Evolutionary conservation across 352 stramenopile species (phyloP).

Genomic region (Aphanomyces cochlioides): DNA sequence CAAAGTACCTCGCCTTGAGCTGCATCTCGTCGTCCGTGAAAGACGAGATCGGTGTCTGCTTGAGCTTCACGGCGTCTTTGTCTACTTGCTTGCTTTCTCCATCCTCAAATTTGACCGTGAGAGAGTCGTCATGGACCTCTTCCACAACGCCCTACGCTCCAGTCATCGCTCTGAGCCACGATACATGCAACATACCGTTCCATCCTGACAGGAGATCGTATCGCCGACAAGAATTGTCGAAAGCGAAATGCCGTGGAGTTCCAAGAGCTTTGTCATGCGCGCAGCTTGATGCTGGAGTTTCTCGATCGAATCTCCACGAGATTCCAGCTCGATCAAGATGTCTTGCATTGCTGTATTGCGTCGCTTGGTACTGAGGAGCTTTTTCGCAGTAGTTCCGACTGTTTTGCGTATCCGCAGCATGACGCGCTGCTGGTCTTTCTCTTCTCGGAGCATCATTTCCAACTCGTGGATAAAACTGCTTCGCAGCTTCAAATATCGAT

Average conservation of each 20-base stretch:
- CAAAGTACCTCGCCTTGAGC: slow-evolving; percentile 23
- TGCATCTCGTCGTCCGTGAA: slow-evolving; percentile 4
- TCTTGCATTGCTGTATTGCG: slow-evolving; percentile 70
- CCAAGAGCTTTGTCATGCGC: slow-evolving; percentile 2
- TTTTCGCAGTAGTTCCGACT: slow-evolving; percentile 50
- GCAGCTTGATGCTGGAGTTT: neutral
- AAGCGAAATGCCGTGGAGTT: neutral
- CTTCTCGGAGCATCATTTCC: slow-evolving; percentile 59
- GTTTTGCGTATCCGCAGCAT: slow-evolving; percentile 37
- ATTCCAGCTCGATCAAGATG: slow-evolving; percentile 76
- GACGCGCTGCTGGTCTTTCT: slow-evolving; percentile 67
- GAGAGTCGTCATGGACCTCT: neutral
- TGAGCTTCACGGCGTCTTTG: neutral
- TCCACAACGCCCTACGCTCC: slow-evolving; percentile 18
- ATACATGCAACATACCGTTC: neutral
- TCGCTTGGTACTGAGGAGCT: slow-evolving; percentile 60
- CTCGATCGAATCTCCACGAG: slow-evolving; percentile 44
- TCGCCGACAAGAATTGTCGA: neutral
- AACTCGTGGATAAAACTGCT: slow-evolving; percentile 61
- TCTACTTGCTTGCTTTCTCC: neutral
- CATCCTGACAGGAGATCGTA: neutral
- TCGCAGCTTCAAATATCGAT: slow-evolving; percentile 63
- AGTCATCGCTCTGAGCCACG: neutral
- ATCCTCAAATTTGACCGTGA: neutral
- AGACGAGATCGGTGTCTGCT: neutral